Conservation (phyloP, 805 yeast species). For the Metschnikowia cerradonensis region DNA sequence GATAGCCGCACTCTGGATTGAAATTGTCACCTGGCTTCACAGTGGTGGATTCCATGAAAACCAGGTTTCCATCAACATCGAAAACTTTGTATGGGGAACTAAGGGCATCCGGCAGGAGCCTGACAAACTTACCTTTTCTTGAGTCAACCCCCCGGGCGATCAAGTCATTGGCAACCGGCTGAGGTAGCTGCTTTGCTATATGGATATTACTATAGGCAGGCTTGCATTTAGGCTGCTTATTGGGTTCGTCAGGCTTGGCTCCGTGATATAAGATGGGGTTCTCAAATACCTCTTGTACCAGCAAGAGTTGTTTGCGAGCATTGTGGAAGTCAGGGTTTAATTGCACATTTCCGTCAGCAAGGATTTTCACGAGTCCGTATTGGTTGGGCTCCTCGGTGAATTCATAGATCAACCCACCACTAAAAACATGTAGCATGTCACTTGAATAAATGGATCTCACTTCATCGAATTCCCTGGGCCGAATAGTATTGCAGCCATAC, state of each 20-base stretch:
- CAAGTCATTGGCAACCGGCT: slow-evolving; percentile 37
- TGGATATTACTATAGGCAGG: slow-evolving; percentile 31
- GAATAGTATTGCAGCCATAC: slow-evolving; percentile 77
- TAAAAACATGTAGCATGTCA: slow-evolving; percentile 70
- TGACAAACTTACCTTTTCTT: slow-evolving; percentile 47
- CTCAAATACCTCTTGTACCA: slow-evolving; percentile 25
- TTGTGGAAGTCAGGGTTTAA: slow-evolving; percentile 50
- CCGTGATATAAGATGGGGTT: slow-evolving; percentile 20
- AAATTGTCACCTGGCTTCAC: slow-evolving; percentile 18
- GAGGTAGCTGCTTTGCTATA: slow-evolving; percentile 44
- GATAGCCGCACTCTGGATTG: slow-evolving; percentile 22
- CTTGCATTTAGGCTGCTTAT: slow-evolving; percentile 28
- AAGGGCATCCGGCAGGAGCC: slow-evolving; percentile 42
- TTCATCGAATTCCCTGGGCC: slow-evolving; percentile 78
- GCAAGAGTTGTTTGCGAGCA: slow-evolving; percentile 43
- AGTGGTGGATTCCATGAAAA: slow-evolving; percentile 23
- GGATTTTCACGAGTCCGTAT: slow-evolving; percentile 65
- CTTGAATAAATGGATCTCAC: slow-evolving; percentile 62
- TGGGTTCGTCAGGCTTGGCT: slow-evolving; percentile 5
- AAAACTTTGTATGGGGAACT: slow-evolving; percentile 39
- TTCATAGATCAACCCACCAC: slow-evolving; percentile 85
- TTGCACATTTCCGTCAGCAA: slow-evolving; percentile 39
- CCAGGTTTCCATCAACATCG: slow-evolving; percentile 39
- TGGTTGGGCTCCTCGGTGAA: slow-evolving; percentile 74
- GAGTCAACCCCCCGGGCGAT: slow-evolving; percentile 48